Conservation (phyloP, 495 filamentous ascomycete species). For the Podospora pseudocomata region DNA sequence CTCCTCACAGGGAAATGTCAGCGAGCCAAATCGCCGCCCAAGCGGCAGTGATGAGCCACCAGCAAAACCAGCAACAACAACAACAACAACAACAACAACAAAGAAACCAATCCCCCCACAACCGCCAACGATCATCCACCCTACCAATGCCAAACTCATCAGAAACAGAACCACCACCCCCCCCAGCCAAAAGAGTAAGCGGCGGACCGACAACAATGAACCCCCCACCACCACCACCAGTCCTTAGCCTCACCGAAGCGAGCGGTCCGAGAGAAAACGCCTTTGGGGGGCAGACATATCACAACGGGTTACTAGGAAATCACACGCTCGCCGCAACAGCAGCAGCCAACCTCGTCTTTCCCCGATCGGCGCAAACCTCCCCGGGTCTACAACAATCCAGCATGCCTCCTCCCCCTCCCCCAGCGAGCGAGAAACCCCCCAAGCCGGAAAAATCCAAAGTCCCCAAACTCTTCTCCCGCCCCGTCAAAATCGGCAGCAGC, state of each 20-base stretch:
- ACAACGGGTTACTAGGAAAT: constrained; percentile 66
- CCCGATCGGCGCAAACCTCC: constrained; percentile 54
- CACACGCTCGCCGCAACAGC: constrained; percentile 68
- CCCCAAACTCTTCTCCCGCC: constrained; percentile 79
- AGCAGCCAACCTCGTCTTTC: constrained; percentile 84
- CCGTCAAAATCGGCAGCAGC: constrained; percentile 69
- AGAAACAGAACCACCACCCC: constrained; percentile 32
- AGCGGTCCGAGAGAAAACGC: constrained; percentile 52
- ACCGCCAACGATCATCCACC: constrained; percentile 69
- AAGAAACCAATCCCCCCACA: constrained; percentile 36
- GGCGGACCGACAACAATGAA: constrained; percentile 50
- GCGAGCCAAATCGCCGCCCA: constrained; percentile 90
- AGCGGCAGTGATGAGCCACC: constrained; percentile 62
- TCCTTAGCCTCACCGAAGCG: constrained; percentile 52
- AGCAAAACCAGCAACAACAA: constrained; percentile 27
- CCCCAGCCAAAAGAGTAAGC: constrained; percentile 39
- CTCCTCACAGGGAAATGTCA: constrained; percentile 45
- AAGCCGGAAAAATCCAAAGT: constrained; percentile 82
- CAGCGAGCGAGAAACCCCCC: constrained; percentile 59
- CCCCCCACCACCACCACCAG: constrained; percentile 42
- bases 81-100: constrained; percentile 37
- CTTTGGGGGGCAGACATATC: constrained; percentile 53
- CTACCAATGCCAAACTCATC: constrained; percentile 45
- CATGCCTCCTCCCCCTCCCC: constrained; percentile 30
- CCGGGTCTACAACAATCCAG: constrained; percentile 38